These are phyloP conservation scores for Albifimbria verrucaria DNA, from an alignment of 2,329 filamentous ascomycete species.

Conservation along the genomic window DNA sequence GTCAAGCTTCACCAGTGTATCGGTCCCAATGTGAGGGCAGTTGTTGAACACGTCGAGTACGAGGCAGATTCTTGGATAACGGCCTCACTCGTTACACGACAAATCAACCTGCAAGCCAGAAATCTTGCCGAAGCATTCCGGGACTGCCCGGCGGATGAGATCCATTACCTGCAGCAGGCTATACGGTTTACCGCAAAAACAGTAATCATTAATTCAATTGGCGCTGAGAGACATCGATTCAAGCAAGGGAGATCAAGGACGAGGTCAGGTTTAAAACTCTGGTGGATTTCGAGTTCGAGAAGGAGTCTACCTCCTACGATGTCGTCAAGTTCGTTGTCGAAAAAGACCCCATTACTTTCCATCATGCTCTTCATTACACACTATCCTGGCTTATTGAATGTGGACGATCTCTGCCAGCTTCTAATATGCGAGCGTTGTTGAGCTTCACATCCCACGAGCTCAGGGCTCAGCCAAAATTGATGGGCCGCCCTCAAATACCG, in stretches of 20 bases:
- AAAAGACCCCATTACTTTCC: conserved; percentile 90
- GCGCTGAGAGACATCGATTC: conserved; percentile 83
- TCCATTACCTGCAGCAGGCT: conserved; percentile 63
- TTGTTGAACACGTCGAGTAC: conserved; percentile 96
- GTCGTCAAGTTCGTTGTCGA: conserved; percentile 88
- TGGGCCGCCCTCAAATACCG: conserved; percentile 56
- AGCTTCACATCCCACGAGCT: conserved; percentile 71
- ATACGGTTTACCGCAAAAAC: conserved; percentile 75
- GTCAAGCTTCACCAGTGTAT: conserved; percentile 97
- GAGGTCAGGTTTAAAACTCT: conserved; percentile 79
- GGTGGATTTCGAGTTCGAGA: conserved; percentile 77
- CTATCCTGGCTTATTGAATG: conserved; percentile 94
- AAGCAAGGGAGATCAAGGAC: conserved; percentile 84
- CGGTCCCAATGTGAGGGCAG: conserved; percentile 84
- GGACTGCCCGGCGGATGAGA: conserved; percentile 61
- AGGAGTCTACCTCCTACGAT: conserved; percentile 50
- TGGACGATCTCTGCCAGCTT: conserved; percentile 69
- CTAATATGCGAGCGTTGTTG: conserved; percentile 66
- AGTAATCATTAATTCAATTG: conserved; percentile 85
- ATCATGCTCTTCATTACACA: conserved; percentile 94
- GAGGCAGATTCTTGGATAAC: conserved; percentile 98
- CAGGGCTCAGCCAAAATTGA: conserved; percentile 58
- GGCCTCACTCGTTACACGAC: conserved; percentile 86
- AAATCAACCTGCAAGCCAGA: conserved; percentile 89
- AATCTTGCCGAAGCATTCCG: conserved; percentile 86